Base-by-base conservation (phyloP, 2,329 filamentous ascomycete species). In the Fusarium dlaminii region DNA sequence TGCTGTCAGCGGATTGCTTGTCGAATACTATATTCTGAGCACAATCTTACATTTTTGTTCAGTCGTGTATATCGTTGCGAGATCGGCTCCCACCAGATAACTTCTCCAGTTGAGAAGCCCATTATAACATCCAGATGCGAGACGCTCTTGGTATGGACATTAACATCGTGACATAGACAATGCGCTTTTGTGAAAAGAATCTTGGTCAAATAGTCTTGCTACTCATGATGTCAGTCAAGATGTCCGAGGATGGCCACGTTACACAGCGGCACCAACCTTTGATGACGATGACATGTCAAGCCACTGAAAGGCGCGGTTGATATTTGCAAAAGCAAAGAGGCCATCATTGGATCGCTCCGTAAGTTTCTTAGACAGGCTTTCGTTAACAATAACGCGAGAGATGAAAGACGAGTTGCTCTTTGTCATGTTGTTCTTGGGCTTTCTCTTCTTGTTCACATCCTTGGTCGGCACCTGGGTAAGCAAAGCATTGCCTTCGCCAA, bases 351-450 rank as follows among this genome's bases (percentile, higher is more conserved):
- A 90, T 71, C 94, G 91, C 37, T 98, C 96, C 55, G 90, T 89
- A 72, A 98, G 83, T 73, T 93, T 91, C 83, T 96, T 97, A 29
- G 89, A 88, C 62, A 97, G 83, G 9, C 88, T 88, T 78, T 99
- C 96, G 79, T 98, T 94, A 22, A 95, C 92, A 73, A 98, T 98
- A 37, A 98, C 96, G 62, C 96, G 88, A n/a, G 96, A 98, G 36
- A 99, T 96, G 80, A 98, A 99, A 2, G 96, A 98, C 15, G 96
- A 99, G 82, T 98, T 98, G 84, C 95, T 98, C 87, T 99, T 99
- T 59, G 96, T 92, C 82, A 99, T 96, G 82, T 97, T 98, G 83
- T 96, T 98, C 87, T 98, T 99, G 6, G 96, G 96, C 82, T 99
- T 99, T 79, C 92, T 90, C 81, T 91, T 89, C 86, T 98, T 98